A percentile compares a stretch with the other conserved stretches of the same genome.
Conservation (phyloP, 2,329 filamentous ascomycete genomes). For the Cytospora piceicola region DNA sequence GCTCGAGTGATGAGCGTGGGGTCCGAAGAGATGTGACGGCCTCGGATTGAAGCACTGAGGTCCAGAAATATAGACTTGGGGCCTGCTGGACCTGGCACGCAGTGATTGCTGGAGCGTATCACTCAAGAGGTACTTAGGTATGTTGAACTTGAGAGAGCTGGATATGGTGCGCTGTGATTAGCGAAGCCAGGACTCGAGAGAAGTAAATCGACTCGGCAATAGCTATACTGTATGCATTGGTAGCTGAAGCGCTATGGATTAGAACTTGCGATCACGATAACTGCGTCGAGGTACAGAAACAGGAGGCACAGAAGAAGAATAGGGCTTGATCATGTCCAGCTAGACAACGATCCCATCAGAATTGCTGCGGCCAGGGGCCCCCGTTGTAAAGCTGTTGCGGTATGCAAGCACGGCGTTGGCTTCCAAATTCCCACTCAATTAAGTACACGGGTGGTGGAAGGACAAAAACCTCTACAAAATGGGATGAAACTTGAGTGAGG, state of each 20-base stretch:
- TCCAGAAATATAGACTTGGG: too few species aligned
- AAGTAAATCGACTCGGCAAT: too few species aligned
- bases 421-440: too few species aligned
- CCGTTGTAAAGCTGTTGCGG: too few species aligned
- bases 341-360: constrained; percentile 7
- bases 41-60: not conserved
- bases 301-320: constrained; percentile 21
- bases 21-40: not conserved
- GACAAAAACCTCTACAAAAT: too few species aligned
- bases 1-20: too few species aligned
- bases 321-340: constrained; percentile 26
- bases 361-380: too few species aligned
- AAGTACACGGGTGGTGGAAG: too few species aligned
- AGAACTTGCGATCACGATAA: constrained; percentile 19
- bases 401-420: too few species aligned
- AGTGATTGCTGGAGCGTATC: not conserved
- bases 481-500: too few species aligned
- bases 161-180: too few species aligned
- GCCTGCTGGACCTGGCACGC: not conserved
- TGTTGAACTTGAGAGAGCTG: not conserved
- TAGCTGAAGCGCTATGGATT: not conserved
- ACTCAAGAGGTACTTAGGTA: not conserved
- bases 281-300: constrained; percentile 20
- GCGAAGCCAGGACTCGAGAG: too few species aligned
- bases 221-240: not conserved